These are phyloP conservation scores for Fusarium illudens DNA, from an alignment of 2,329 filamentous ascomycete species.

Conservation along the genomic window DNA sequence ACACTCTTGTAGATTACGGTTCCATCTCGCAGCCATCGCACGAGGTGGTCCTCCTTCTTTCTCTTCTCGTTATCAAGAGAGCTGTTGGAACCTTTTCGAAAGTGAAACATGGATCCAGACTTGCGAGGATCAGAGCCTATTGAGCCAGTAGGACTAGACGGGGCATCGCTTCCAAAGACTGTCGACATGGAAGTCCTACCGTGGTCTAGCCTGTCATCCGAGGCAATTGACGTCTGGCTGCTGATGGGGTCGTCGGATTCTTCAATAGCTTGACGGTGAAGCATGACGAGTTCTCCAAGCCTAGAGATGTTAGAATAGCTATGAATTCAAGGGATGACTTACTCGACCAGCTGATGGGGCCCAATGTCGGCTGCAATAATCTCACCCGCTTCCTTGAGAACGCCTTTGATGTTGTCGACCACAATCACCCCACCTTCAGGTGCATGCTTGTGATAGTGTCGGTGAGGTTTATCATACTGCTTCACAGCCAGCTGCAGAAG, in stretches of 20 bases:
- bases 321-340: slow-evolving; percentile 42
- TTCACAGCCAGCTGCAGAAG: slow-evolving; percentile 71
- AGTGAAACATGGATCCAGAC: slow-evolving; percentile 45
- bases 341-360: slow-evolving; percentile 83
- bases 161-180: slow-evolving; percentile 45
- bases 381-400: slow-evolving; percentile 85
- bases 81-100: slow-evolving; percentile 41
- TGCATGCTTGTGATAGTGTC: slow-evolving; percentile 74
- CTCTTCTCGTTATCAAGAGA: slow-evolving; percentile 50
- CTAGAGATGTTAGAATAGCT: slow-evolving; percentile 46
- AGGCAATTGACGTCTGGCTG: slow-evolving; percentile 43
- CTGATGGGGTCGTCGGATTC: slow-evolving; percentile 50
- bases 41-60: slow-evolving; percentile 59
- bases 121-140: slow-evolving; percentile 44
- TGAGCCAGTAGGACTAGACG: slow-evolving; percentile 47
- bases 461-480: slow-evolving; percentile 53
- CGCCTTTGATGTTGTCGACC: slow-evolving; percentile 81
- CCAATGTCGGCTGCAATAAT: slow-evolving; percentile 79
- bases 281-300: slow-evolving; percentile 80
- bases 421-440: slow-evolving; percentile 71
- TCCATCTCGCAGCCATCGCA: slow-evolving; percentile 65
- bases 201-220: slow-evolving; percentile 49
- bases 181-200: slow-evolving; percentile 52
- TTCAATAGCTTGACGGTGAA: slow-evolving; percentile 56
- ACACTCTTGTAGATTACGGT: slow-evolving; percentile 77